Evolutionary conservation across 2,329 filamentous ascomycete genomes (phyloP).

Genomic region (Didymella segeticola): DNA sequence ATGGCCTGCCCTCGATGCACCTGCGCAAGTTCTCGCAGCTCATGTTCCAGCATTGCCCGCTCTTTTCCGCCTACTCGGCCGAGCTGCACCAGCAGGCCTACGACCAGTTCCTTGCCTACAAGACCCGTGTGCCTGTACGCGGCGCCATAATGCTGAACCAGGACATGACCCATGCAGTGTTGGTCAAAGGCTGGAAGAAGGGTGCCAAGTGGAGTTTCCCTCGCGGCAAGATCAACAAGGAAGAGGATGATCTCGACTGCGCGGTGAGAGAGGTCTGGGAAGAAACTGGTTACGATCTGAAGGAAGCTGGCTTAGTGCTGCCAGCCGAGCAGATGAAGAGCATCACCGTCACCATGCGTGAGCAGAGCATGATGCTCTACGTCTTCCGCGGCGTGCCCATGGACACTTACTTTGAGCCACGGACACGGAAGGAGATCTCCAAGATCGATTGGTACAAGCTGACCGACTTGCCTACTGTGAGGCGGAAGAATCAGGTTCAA

Average conservation of each 20-base stretch:
- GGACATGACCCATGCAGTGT: slow-evolving; percentile 89
- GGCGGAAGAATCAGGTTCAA: slow-evolving; percentile 69
- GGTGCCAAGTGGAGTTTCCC: slow-evolving; percentile 96
- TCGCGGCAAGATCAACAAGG: slow-evolving; percentile 96
- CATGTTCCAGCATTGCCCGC: slow-evolving; percentile 93
- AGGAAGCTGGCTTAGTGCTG: slow-evolving; percentile 75
- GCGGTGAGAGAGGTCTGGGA: slow-evolving; percentile 94
- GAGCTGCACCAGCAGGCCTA: slow-evolving; percentile 84
- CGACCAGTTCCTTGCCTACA: slow-evolving; percentile 91
- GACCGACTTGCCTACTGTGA: slow-evolving; percentile 82
- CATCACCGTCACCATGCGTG: slow-evolving; percentile 87
- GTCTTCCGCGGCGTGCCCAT: slow-evolving; percentile 88
- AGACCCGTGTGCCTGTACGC: slow-evolving; percentile 89
- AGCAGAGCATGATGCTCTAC: slow-evolving; percentile 91
- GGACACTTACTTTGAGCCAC: slow-evolving; percentile 86
- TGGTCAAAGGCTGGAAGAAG: slow-evolving; percentile 99
- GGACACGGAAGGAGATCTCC: slow-evolving; percentile 95
- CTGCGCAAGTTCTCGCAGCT: slow-evolving; percentile 85
- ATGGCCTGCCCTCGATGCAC: slow-evolving; percentile 80
- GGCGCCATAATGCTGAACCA: slow-evolving; percentile 93
- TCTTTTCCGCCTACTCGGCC: slow-evolving; percentile 80
- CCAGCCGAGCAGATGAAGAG: slow-evolving; percentile 74
- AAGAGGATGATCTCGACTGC: slow-evolving; percentile 92
- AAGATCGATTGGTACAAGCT: slow-evolving; percentile 95
- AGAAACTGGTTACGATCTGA: slow-evolving; percentile 90